Evolutionary conservation across 2,329 filamentous ascomycete species (phyloP).

Genomic region (Fusarium tupiense): DNA sequence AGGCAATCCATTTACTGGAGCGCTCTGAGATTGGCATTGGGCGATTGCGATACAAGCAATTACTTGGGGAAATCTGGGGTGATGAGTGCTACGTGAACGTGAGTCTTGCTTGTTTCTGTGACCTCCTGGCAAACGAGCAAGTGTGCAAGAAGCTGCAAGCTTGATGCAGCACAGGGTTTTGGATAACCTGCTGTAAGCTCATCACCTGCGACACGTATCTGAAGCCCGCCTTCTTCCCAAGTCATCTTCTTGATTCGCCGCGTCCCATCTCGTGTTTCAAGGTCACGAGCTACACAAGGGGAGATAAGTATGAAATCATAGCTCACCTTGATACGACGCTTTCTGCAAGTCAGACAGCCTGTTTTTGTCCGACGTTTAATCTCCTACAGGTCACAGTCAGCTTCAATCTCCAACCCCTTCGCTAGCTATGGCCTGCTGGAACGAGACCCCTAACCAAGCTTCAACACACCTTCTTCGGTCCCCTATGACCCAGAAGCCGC

Average conservation of each 20-base stretch:
- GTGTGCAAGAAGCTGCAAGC: slow-evolving; percentile 32
- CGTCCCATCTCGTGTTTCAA: slow-evolving; percentile 16
- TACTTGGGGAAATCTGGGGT: slow-evolving; percentile 31
- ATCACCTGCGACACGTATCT: slow-evolving; percentile 13
- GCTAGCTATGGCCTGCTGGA: not conserved
- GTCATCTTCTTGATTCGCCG: slow-evolving; percentile 17
- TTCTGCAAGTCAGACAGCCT: slow-evolving; percentile 70
- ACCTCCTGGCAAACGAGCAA: slow-evolving; percentile 29
- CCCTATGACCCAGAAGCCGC: slow-evolving; percentile 58
- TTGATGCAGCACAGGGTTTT: slow-evolving; percentile 30
- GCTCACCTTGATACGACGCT: slow-evolving; percentile 70
- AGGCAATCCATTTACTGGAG: not conserved
- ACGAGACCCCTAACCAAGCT: not conserved
- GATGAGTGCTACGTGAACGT: slow-evolving; percentile 37
- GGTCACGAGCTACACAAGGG: slow-evolving; percentile 9
- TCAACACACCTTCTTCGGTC: slow-evolving; percentile 66
- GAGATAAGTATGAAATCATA: slow-evolving; percentile 37
- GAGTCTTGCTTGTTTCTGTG: slow-evolving; percentile 35
- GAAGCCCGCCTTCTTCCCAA: slow-evolving; percentile 18
- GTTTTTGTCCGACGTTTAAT: slow-evolving; percentile 72
- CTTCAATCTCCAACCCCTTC: slow-evolving; percentile 9
- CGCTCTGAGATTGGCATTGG: slow-evolving; percentile 1
- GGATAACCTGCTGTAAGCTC: slow-evolving; percentile 18
- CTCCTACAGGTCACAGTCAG: slow-evolving; percentile 55
- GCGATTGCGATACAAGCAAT: slow-evolving; percentile 24